phyloP scores from a whole-genome alignment of 176 grass and related monocot species.

The Tillandsia leiboldiana region DNA sequence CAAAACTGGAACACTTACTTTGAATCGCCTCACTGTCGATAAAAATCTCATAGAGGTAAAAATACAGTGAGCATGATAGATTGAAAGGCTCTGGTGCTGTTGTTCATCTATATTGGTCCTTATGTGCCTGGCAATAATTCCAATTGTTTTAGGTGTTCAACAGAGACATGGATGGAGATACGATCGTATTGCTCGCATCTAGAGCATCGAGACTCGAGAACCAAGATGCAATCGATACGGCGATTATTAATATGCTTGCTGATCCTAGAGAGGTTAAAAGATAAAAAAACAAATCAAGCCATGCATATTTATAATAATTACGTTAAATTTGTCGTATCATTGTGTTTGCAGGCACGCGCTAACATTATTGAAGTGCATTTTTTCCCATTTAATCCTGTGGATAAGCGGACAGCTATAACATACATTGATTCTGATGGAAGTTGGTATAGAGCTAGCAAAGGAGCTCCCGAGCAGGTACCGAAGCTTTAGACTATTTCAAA shows the following conservation, averaged over 20 bases:
- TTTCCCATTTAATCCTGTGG: conserved; percentile 74
- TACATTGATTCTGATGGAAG: conserved; percentile 54
- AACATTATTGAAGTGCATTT: conserved; percentile 76
- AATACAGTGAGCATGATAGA: background rate
- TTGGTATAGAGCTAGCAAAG: conserved; percentile 81
- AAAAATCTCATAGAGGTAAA: conserved; percentile 55
- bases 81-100: background rate
- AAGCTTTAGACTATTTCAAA: conserved; percentile 1
- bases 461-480: conserved; percentile 76
- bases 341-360: conserved; percentile 48
- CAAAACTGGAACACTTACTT: conserved; percentile 81
- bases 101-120: background rate
- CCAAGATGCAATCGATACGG: conserved; percentile 87
- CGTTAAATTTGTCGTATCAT: background rate
- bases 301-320: background rate
- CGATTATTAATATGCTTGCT: conserved; percentile 67
- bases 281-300: background rate
- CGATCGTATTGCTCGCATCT: conserved; percentile 58
- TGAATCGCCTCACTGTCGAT: conserved; percentile 81
- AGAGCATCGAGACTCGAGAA: conserved; percentile 69
- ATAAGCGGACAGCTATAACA: conserved; percentile 80
- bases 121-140: background rate
- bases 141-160: conserved; percentile 44
- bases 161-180: conserved; percentile 60
- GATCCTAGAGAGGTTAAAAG: conserved; percentile 64